Evolutionary conservation across 768 basidiomycete genomes (phyloP).

Genomic region (Kwoniella dendrophila): DNA sequence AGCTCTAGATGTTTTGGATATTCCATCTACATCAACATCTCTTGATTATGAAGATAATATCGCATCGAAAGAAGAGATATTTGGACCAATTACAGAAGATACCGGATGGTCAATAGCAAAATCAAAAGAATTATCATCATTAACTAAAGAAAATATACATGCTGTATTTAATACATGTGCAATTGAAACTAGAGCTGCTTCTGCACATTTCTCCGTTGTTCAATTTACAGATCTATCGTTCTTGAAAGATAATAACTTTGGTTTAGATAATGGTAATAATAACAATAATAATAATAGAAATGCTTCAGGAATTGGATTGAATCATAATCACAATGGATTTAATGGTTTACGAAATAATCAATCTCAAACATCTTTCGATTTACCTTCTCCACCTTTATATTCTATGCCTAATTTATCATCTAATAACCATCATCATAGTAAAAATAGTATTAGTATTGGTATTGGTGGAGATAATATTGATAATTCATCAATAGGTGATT

Average conservation of each 20-base stretch:
- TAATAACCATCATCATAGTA: background rate
- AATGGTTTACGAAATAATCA: slow-evolving; percentile 50
- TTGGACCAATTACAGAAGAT: slow-evolving; percentile 71
- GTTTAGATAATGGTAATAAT: background rate
- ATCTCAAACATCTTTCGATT: slow-evolving; percentile 18
- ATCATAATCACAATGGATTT: too few species aligned
- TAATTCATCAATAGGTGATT: slow-evolving; percentile 64
- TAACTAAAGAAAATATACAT: slow-evolving; percentile 74
- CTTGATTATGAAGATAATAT: slow-evolving; percentile 3
- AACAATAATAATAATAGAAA: too few species aligned
- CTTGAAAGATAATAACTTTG: slow-evolving; percentile 21
- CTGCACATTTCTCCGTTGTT: slow-evolving; percentile 60
- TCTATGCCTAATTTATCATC: too few species aligned
- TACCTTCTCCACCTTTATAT: slow-evolving; percentile 51
- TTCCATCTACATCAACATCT: slow-evolving; percentile 61
- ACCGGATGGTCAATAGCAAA: slow-evolving; percentile 87
- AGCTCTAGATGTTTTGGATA: slow-evolving; percentile 90
- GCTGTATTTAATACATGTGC: slow-evolving; percentile 81
- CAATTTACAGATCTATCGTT: slow-evolving; percentile 53
- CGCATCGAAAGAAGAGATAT: slow-evolving; percentile 65
- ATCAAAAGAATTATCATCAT: slow-evolving; percentile 64
- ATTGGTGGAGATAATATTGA: slow-evolving; percentile 28
- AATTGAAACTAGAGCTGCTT: slow-evolving; percentile 70
- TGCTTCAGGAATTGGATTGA: too few species aligned
- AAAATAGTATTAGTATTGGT: background rate